Evolutionary conservation across 805 yeast species (phyloP).

Genomic region (Suhomyces sp.): DNA sequence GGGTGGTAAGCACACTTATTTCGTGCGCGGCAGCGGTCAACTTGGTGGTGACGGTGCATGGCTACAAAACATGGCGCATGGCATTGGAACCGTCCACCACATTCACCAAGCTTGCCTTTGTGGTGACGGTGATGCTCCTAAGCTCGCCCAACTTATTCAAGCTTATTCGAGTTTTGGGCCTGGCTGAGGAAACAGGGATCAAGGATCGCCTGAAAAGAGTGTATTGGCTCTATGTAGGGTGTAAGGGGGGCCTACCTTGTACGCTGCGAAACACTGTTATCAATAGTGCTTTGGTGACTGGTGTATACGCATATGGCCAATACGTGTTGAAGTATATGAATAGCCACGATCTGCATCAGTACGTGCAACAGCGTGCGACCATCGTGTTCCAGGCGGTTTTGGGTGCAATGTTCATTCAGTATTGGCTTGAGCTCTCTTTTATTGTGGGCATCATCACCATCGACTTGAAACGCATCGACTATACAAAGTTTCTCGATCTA

Average conservation of each 20-base stretch:
- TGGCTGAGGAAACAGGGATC: conserved; percentile 18
- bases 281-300: conserved; percentile 5
- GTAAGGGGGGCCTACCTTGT: conserved; percentile 23
- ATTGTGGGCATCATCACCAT: conserved; percentile 64
- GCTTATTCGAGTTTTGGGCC: conserved; percentile 23
- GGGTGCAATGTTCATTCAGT: conserved; percentile 54
- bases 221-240: conserved; percentile 29
- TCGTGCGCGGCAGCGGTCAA: conserved; percentile 28
- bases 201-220: conserved; percentile 22
- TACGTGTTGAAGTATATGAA: conserved; percentile 10
- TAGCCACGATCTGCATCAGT: conserved; percentile 11
- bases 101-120: conserved; percentile 20
- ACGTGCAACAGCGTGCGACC: conserved; percentile 16
- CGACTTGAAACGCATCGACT: conserved; percentile 62
- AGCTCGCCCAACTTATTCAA: conserved; percentile 30
- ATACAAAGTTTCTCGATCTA: conserved; percentile 44
- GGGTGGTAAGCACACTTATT: conserved; percentile 28
- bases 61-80: conserved; percentile 22
- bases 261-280: conserved; percentile 20
- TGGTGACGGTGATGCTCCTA: conserved; percentile 24
- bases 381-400: conserved; percentile 24
- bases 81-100: conserved; percentile 27
- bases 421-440: conserved; percentile 59
- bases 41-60: conserved; percentile 16
- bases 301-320: neutral